Conservation (phyloP, 495 filamentous ascomycete species). For the Corynascus novoguineensis region DNA sequence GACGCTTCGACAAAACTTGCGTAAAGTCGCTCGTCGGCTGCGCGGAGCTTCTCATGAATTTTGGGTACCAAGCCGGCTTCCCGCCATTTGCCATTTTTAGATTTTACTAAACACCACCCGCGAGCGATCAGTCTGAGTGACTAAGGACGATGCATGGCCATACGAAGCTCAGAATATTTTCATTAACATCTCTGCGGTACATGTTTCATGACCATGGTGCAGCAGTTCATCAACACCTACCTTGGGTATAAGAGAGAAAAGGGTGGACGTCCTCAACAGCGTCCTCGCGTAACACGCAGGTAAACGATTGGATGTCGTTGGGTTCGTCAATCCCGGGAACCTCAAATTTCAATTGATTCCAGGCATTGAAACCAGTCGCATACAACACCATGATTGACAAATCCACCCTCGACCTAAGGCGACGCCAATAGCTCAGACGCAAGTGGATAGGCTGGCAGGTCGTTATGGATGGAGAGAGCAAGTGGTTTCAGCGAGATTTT, state of each 20-base stretch:
- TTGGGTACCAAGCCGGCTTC: slow-evolving; percentile 18
- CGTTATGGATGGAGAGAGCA: too few species aligned
- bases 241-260: slow-evolving; percentile 35
- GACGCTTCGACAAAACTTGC: slow-evolving; percentile 22
- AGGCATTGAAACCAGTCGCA: slow-evolving; percentile 50
- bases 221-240: slow-evolving; percentile 34
- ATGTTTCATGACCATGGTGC: not conserved
- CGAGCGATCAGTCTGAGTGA: not conserved
- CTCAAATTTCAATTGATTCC: slow-evolving; percentile 40
- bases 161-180: too few species aligned
- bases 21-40: slow-evolving; percentile 1
- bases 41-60: slow-evolving; percentile 11
- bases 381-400: slow-evolving; percentile 41
- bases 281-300: slow-evolving; percentile 31
- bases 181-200: too few species aligned
- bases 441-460: too few species aligned
- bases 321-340: slow-evolving; percentile 23
- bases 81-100: slow-evolving; percentile 1
- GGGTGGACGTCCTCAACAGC: slow-evolving; percentile 26
- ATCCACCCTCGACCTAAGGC: too few species aligned
- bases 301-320: slow-evolving; percentile 38
- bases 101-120: slow-evolving; percentile 1
- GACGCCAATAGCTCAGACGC: too few species aligned
- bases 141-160: not conserved
- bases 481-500: too few species aligned